Base-by-base conservation (phyloP, 108 stramenopile genomes). In the Skeletonema tropicum region DNA sequence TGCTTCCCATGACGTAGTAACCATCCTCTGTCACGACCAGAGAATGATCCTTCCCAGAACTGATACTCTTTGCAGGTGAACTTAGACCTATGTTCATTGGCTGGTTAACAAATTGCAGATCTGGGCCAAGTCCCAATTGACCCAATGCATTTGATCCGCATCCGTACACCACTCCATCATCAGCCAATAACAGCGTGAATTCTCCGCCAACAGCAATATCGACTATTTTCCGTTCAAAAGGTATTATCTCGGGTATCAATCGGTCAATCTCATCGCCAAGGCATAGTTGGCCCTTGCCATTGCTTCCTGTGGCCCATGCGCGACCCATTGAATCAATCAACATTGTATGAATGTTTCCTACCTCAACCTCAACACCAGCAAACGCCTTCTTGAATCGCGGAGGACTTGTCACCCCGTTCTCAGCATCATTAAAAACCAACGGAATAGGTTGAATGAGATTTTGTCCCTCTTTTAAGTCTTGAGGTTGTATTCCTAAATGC, bases 101-200 rank as follows among this genome's bases (percentile, higher is more conserved):
- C 21, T 57, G 15, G 3, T 68, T 26, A 2, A 70, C 75, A 42
- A 33, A 41, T 45, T 41, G 48, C 15, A 55, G 49, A 29, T 46
- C 55, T 25, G 65, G 48, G 25, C 69, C 70, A 1, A 84, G 71
- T 60, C 85, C 85, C 11, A 86, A 61, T 52, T 86, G 85, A 31
- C 85, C 85, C 49, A 80, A 60, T 33, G 66, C 79, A 58, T 86
- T 86, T 15, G 79, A 71, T 12, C 85, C 85, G 57, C 83, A 86
- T 26, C 75, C 82, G 58, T 64, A 83, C 0, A 83, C 83, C 14
- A 75, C 64, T 38, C 82, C 83, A 55, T 48, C 31, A 6, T 77
- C 63, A 39, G 65, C 70, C 9, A 80, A 63, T 38, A 83, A 60
- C 12, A 86, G 66, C 26, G 83, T 83, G 59, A 83, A 83, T 19